phyloP scores from a whole-genome alignment of 2,329 filamentous ascomycete genomes.

The Ceratocystis huliohia region DNA sequence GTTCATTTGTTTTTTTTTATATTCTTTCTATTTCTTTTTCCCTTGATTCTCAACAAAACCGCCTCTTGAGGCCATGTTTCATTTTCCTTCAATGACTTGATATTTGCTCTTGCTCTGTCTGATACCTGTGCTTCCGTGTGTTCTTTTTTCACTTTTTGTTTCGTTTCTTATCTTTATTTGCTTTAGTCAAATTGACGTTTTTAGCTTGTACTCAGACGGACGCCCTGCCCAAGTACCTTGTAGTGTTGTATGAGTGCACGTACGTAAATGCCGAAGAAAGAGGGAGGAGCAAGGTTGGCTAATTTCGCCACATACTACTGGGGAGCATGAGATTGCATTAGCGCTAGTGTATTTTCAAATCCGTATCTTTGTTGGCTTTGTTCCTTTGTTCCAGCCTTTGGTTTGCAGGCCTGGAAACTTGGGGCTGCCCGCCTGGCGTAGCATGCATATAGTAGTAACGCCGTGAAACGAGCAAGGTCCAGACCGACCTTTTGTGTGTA shows the following conservation, averaged over 20 bases:
- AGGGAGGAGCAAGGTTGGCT: background rate
- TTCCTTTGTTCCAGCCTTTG: background rate
- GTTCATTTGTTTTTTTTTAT: slow-evolving; percentile 6
- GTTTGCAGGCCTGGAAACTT: background rate
- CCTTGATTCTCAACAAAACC: slow-evolving; percentile 8
- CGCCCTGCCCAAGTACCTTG: background rate
- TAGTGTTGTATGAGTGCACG: background rate
- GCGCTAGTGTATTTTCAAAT: background rate
- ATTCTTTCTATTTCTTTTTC: slow-evolving; percentile 15
- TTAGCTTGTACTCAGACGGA: background rate
- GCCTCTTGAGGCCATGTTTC: slow-evolving; percentile 2
- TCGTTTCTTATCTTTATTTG: background rate
- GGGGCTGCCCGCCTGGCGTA: background rate
- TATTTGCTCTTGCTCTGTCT: background rate
- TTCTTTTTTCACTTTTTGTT: background rate
- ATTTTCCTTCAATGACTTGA: slow-evolving; percentile 8
- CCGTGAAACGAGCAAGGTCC: background rate
- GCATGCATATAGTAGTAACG: background rate
- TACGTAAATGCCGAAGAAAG: background rate
- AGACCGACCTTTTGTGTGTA: slow-evolving; percentile 3
- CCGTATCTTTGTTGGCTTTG: background rate
- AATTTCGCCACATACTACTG: background rate
- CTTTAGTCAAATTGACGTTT: background rate
- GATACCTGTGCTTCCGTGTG: slow-evolving; percentile 2
- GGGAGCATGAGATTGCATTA: background rate